phyloP scores from a whole-genome alignment of 495 filamentous ascomycete species.

The Podospora conica region DNA sequence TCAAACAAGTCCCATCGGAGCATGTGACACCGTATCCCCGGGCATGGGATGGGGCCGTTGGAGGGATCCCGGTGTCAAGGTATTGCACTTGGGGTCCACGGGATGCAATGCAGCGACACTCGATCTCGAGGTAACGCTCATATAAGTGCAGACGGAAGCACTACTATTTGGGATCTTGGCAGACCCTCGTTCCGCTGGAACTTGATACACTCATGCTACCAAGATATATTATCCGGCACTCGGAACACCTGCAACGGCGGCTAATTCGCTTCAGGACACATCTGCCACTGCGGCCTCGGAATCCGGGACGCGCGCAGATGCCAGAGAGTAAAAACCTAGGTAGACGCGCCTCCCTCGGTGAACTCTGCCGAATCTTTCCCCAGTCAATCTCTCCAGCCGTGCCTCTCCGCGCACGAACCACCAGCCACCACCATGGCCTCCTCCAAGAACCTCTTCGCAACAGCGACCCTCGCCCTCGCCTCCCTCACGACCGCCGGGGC shows the following conservation, averaged over 20 bases:
- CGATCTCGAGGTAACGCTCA: neutral
- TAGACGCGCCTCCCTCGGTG: no score
- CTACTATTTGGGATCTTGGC: neutral
- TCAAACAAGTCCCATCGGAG: neutral
- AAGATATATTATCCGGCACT: neutral
- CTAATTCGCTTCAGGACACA: neutral
- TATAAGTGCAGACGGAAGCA: neutral
- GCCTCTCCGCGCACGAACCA: neutral
- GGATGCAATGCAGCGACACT: neutral
- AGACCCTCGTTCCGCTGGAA: neutral
- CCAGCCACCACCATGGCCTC: neutral
- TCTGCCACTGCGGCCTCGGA: neutral
- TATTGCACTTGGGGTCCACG: neutral
- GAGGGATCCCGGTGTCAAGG: neutral
- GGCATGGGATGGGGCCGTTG: neutral
- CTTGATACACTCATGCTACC: neutral
- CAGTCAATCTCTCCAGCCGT: neutral
- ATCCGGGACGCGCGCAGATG: neutral
- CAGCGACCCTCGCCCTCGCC: neutral
- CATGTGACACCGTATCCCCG: neutral
- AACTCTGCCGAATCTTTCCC: neutral
- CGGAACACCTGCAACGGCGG: neutral
- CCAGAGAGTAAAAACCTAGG: neutral
- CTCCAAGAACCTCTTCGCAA: neutral
- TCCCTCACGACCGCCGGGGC: neutral